phyloP scores from a whole-genome alignment of 257 asterid genomes.

The Nicotiana noctiflora region DNA sequence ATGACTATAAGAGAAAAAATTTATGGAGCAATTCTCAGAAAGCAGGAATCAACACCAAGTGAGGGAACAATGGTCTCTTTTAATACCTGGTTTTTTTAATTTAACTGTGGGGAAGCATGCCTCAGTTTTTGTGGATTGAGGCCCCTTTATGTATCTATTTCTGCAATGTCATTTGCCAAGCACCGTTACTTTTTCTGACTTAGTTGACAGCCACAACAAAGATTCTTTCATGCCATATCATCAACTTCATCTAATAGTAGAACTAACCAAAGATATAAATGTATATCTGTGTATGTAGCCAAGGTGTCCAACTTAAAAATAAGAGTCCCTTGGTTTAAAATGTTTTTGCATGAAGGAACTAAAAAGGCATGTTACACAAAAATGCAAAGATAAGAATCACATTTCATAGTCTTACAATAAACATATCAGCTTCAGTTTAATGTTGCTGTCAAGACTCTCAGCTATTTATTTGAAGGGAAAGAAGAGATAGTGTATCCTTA shows the following conservation, averaged over 20 bases:
- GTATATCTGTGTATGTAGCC: background rate
- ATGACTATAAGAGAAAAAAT: background rate
- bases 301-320: background rate
- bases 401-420: background rate
- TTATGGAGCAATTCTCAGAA: background rate
- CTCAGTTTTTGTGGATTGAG: background rate
- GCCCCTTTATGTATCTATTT: constrained; percentile 4
- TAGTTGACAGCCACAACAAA: background rate
- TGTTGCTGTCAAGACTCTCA: background rate
- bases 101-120: background rate
- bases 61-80: background rate
- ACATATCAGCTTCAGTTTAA: background rate
- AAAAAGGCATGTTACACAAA: background rate
- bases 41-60: background rate
- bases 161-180: constrained; percentile 4
- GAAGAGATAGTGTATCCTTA: background rate
- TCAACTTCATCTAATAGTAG: background rate
- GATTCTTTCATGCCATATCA: background rate
- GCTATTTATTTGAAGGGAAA: background rate
- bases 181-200: background rate
- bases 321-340: background rate
- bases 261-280: background rate
- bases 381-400: background rate
- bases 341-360: background rate
- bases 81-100: background rate